Evolutionary conservation across 2,329 filamentous ascomycete species (phyloP).

Genomic region (Fusarium paranaense): DNA sequence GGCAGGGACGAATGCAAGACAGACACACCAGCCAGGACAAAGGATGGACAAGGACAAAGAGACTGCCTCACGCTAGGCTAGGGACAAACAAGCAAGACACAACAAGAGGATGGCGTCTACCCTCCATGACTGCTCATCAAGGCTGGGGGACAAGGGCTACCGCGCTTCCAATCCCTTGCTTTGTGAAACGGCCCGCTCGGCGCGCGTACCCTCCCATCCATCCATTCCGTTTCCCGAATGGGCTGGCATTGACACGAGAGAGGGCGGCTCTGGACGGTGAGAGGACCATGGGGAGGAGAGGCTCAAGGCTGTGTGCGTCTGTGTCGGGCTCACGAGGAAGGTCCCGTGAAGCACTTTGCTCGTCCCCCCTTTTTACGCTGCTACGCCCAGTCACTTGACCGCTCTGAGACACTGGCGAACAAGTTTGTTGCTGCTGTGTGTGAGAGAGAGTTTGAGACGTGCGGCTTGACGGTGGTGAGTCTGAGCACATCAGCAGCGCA

Average conservation of each 20-base stretch:
- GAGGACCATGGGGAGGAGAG: constrained; percentile 7
- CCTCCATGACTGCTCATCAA: constrained; percentile 8
- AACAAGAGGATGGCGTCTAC: constrained; percentile 12
- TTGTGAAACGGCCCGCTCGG: constrained; percentile 46
- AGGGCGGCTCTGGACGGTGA: constrained; percentile 25
- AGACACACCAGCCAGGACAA: background rate
- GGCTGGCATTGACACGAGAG: constrained; percentile 16
- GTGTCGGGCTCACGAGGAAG: constrained; percentile 35
- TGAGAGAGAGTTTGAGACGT: constrained; percentile 8
- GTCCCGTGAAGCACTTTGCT: constrained; percentile 25
- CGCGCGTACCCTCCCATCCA: constrained; percentile 42
- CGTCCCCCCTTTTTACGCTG: constrained; percentile 11
- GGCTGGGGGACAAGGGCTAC: constrained; percentile 21
- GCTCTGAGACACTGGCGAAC: constrained; percentile 31
- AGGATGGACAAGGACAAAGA: background rate
- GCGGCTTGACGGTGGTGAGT: constrained; percentile 1
- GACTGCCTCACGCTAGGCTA: background rate
- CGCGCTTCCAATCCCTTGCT: constrained; percentile 23
- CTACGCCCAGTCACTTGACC: constrained; percentile 33
- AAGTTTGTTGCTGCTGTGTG: constrained; percentile 1
- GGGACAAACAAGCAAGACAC: background rate
- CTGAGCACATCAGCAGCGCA: constrained; percentile 11
- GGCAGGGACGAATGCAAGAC: constrained; percentile 13
- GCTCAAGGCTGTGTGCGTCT: constrained; percentile 18
- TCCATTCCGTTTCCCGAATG: constrained; percentile 25